Percentiles rank a stretch among this genome's conserved stretches.
phyloP scores from a whole-genome alignment of 73 alveolate genomes.

The Tetrahymena thermophila region DNA sequence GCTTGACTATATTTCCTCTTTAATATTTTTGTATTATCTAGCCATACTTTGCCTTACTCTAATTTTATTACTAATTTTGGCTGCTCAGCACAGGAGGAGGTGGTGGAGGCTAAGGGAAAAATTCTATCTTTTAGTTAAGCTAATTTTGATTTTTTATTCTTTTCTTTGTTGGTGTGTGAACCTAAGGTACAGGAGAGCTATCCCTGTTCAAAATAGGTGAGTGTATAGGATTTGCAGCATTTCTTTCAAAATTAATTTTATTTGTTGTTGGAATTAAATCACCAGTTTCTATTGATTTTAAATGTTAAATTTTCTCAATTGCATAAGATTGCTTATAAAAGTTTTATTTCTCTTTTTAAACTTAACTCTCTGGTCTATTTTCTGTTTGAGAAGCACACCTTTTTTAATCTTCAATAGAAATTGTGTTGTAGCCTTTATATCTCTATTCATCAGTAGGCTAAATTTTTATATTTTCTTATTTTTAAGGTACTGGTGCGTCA shows the following conservation, averaged over 20 bases:
- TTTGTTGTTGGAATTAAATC: background rate
- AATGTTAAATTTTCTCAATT: background rate
- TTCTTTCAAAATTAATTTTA: background rate
- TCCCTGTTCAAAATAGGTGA: background rate
- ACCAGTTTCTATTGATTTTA: background rate
- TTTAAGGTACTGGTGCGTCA: background rate
- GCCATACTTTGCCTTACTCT: background rate
- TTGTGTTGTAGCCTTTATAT: background rate
- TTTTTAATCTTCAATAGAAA: background rate
- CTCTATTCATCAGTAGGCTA: background rate
- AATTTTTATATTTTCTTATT: background rate
- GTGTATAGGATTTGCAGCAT: background rate
- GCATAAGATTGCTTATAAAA: background rate
- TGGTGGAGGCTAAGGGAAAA: background rate
- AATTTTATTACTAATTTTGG: background rate
- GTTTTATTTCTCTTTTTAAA: background rate
- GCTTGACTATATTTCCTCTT: background rate
- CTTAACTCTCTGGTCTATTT: background rate
- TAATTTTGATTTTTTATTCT: background rate
- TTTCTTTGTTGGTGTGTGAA: background rate
- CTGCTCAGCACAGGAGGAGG: background rate
- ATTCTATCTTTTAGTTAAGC: background rate
- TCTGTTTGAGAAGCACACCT: background rate
- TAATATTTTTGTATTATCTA: background rate
- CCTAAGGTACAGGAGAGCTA: background rate